Conservation (phyloP, 345 rosid genomes). For the Eucalyptus grandis region DNA sequence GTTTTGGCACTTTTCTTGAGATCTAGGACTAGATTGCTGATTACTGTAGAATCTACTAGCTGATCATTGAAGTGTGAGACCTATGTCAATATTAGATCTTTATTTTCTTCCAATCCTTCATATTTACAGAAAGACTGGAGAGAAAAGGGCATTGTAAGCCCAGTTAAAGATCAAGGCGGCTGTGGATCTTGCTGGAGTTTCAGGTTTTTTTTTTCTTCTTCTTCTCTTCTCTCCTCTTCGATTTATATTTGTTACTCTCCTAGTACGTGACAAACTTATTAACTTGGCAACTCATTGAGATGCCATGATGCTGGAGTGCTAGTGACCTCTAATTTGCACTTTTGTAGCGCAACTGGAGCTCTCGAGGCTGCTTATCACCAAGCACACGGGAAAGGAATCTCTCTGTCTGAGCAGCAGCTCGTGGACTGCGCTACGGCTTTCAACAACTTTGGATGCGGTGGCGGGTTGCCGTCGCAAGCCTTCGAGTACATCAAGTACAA, state of each 20-base stretch:
- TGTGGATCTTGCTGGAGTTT: slow-evolving; percentile 99
- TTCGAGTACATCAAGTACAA: slow-evolving; percentile 86
- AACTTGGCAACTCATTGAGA: not conserved
- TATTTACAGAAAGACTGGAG: slow-evolving; percentile 88
- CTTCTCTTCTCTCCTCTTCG: not conserved
- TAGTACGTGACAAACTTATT: not conserved
- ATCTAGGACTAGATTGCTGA: not conserved
- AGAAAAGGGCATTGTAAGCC: slow-evolving; percentile 69
- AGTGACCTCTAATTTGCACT: not conserved
- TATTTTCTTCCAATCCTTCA: not conserved
- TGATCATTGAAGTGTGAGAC: not conserved
- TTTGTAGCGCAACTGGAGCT: slow-evolving; percentile 81
- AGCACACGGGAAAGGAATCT: slow-evolving; percentile 68
- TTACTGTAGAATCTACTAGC: not conserved
- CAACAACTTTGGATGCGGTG: slow-evolving; percentile 77
- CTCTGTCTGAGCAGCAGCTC: slow-evolving; percentile 95
- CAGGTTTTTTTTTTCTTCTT: slow-evolving; percentile 32
- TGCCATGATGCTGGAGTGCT: not conserved
- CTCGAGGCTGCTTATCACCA: slow-evolving; percentile 97
- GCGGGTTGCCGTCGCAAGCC: slow-evolving; percentile 99
- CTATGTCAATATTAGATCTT: not conserved
- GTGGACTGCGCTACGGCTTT: slow-evolving; percentile 95
- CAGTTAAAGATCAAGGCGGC: slow-evolving; percentile 75
- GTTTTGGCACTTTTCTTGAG: not conserved
- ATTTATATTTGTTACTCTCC: not conserved